Conservation (phyloP, 805 yeast genomes). For the Zygosaccharomyces bailii region DNA sequence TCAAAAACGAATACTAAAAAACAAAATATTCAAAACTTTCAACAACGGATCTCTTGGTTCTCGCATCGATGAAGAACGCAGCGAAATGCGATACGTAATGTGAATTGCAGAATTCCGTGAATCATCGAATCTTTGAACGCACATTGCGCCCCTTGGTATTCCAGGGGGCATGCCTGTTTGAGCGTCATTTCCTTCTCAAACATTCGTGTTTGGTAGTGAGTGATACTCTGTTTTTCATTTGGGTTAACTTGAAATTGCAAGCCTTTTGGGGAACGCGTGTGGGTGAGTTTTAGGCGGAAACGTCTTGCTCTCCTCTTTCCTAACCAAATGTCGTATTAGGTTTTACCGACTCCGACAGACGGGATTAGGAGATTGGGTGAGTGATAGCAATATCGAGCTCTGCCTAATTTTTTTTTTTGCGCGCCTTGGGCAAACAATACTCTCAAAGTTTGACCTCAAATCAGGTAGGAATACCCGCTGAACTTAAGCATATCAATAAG, state of each 20-base stretch:
- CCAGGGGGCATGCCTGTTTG: slow-evolving; percentile 41
- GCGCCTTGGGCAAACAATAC: slow-evolving; percentile 13
- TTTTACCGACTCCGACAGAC: slow-evolving; percentile 21
- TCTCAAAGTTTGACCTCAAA: slow-evolving; percentile 39
- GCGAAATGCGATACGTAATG: slow-evolving; percentile 45
- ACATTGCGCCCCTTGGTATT: slow-evolving; percentile 44
- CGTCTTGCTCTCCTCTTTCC: slow-evolving; percentile 9
- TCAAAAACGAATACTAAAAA: slow-evolving; percentile 15
- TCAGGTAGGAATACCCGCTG: slow-evolving; percentile 43
- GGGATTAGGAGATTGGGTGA: not conserved
- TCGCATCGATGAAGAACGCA: slow-evolving; percentile 47
- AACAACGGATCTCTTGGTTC: slow-evolving; percentile 45
- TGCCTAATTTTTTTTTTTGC: too few relatives aligned
- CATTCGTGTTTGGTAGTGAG: slow-evolving; percentile 36
- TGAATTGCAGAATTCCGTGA: slow-evolving; percentile 39
- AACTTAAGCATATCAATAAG: slow-evolving; percentile 45
- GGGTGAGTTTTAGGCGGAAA: not conserved
- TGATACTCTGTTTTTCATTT: slow-evolving; percentile 28
- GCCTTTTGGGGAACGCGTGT: slow-evolving; percentile 21
- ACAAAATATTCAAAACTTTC: slow-evolving; percentile 38
- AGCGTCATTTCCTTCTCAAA: slow-evolving; percentile 41
- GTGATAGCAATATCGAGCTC: not conserved
- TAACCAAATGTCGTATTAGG: slow-evolving; percentile 24
- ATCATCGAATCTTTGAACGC: slow-evolving; percentile 47
- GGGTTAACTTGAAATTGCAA: slow-evolving; percentile 35